Percentiles rank a stretch among this genome's conserved stretches.
These are phyloP conservation scores for Schwanniomyces sp. DNA, from an alignment of 805 yeast genomes.

Conservation along the genomic window DNA sequence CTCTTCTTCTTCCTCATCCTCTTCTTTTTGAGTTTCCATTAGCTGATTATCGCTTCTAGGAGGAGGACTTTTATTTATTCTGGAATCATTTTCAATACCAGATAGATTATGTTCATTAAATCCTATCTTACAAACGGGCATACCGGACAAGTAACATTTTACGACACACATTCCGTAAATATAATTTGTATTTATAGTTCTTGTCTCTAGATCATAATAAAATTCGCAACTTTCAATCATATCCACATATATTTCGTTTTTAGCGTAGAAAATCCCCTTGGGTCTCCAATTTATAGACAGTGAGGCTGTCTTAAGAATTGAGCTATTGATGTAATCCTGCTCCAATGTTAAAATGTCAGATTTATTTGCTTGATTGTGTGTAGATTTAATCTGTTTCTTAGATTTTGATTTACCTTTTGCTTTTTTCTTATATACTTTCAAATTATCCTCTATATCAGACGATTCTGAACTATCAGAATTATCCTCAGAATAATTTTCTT, in stretches of 20 bases:
- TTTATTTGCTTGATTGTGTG: slow-evolving; percentile 37
- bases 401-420: slow-evolving; percentile 7
- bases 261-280: slow-evolving; percentile 44
- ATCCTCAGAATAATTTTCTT: slow-evolving; percentile 1
- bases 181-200: slow-evolving; percentile 28
- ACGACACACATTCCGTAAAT: slow-evolving; percentile 34
- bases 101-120: slow-evolving; percentile 41
- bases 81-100: slow-evolving; percentile 25
- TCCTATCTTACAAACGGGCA: slow-evolving; percentile 43
- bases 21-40: slow-evolving; percentile 5
- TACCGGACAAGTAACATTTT: slow-evolving; percentile 42
- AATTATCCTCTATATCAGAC: slow-evolving; percentile 6
- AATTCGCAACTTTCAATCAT: slow-evolving; percentile 40
- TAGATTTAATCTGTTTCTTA: slow-evolving; percentile 28
- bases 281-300: slow-evolving; percentile 51
- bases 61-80: slow-evolving; percentile 4
- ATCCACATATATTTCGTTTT: slow-evolving; percentile 44
- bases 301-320: slow-evolving; percentile 75
- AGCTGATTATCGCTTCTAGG: slow-evolving; percentile 11
- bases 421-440: slow-evolving; percentile 1
- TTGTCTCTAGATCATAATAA: slow-evolving; percentile 29
- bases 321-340: slow-evolving; percentile 49
- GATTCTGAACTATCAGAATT: slow-evolving; percentile 8
- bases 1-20: slow-evolving; percentile 9
- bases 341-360: slow-evolving; percentile 28